Percentiles rank a stretch among this genome's conserved stretches.
Evolutionary conservation across 768 basidiomycete genomes (phyloP).

Genomic region (Ramaria sp.): DNA sequence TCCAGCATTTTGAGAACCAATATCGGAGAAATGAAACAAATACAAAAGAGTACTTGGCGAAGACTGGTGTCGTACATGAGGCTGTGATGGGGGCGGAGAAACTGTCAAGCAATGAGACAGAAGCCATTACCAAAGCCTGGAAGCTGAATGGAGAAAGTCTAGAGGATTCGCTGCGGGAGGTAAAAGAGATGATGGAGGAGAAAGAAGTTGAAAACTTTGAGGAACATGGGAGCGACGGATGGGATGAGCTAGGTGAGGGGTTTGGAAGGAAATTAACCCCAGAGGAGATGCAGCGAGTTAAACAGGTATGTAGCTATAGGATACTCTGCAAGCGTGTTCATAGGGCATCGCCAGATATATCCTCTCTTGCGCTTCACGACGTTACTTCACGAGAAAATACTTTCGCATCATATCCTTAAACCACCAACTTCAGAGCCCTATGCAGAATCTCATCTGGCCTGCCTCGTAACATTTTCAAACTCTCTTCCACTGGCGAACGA

Average conservation of each 20-base stretch:
- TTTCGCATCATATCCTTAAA: constrained; percentile 34
- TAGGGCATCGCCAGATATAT: constrained; percentile 33
- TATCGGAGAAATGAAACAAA: constrained; percentile 16
- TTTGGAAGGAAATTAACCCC: constrained; percentile 32
- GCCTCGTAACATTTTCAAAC: constrained; percentile 38
- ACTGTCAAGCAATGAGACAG: constrained; percentile 39
- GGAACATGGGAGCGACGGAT: constrained; percentile 39
- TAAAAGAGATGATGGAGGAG: constrained; percentile 36
- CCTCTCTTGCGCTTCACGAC: constrained; percentile 46
- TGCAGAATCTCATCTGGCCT: constrained; percentile 33
- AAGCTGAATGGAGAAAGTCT: constrained; percentile 41
- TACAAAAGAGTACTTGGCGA: constrained; percentile 41
- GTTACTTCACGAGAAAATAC: constrained; percentile 52
- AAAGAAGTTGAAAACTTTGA: constrained; percentile 25
- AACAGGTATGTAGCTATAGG: constrained; percentile 1
- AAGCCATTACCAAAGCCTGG: constrained; percentile 47
- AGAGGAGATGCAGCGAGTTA: constrained; percentile 37
- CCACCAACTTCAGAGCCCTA: constrained; percentile 13
- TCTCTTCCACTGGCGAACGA: constrained; percentile 45
- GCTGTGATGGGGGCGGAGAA: constrained; percentile 40
- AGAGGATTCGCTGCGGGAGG: constrained; percentile 49
- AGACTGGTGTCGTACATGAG: constrained; percentile 50
- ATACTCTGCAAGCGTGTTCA: neutral
- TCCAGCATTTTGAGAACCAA: constrained; percentile 28
- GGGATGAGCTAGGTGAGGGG: constrained; percentile 53